Percentiles rank a stretch among this genome's conserved stretches.
These are phyloP conservation scores for Backusella psychrophila DNA, from an alignment of 192 early-diverging fungal genomes.

Conservation along the genomic window DNA sequence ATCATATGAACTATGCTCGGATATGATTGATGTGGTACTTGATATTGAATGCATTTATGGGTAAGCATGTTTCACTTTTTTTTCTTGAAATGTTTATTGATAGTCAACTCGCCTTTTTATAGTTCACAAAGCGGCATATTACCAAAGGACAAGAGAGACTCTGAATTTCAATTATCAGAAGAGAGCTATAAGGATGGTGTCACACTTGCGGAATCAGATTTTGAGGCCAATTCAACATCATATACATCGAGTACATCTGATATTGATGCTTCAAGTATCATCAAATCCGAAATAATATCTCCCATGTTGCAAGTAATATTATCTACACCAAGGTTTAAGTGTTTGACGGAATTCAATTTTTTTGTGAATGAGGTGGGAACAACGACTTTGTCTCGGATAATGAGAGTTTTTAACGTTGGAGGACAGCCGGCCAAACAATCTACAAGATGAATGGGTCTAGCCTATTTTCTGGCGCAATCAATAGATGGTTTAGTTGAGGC, in stretches of 20 bases:
- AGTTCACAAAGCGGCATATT: neutral
- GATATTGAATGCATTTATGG: constrained; percentile 81
- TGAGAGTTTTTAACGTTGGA: no score
- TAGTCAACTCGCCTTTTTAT: no score
- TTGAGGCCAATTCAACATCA: neutral
- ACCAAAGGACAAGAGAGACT: neutral
- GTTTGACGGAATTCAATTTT: no score
- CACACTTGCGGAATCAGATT: neutral
- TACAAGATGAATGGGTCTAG: no score
- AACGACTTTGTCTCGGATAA: no score
- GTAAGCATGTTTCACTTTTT: constrained; percentile 16
- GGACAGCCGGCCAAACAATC: no score
- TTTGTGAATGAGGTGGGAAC: no score
- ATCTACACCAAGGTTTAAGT: no score
- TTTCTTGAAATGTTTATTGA: no score
- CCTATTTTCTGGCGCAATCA: no score
- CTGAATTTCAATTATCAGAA: neutral
- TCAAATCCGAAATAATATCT: constrained; percentile 34
- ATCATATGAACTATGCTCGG: constrained; percentile 90
- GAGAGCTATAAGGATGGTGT: neutral
- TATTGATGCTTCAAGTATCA: constrained; percentile 64
- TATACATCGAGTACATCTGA: constrained; percentile 13
- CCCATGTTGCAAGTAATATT: no score
- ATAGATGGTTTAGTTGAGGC: no score
- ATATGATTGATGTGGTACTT: constrained; percentile 93